Evolutionary conservation across 805 yeast genomes (phyloP).

Genomic region (Candida succiphila): DNA sequence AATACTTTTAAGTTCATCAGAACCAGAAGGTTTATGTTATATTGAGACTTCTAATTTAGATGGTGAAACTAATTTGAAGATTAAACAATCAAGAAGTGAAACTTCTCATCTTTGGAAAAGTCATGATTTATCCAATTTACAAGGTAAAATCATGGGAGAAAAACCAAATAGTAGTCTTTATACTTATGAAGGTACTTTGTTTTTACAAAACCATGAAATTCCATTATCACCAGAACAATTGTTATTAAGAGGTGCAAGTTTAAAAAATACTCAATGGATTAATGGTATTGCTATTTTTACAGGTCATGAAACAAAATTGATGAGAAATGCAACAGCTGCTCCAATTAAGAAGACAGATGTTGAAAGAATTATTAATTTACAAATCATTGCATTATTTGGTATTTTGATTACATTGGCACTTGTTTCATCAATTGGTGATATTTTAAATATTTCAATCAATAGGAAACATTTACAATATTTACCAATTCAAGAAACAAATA

Average conservation of each 20-base stretch:
- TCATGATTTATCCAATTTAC: constrained; percentile 38
- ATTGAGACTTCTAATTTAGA: constrained; percentile 96
- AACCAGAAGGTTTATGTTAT: constrained; percentile 96
- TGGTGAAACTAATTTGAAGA: constrained; percentile 95
- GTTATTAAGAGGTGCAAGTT: constrained; percentile 88
- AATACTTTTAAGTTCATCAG: constrained; percentile 78
- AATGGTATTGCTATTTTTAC: constrained; percentile 91
- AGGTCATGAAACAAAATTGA: constrained; percentile 95
- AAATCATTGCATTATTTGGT: constrained; percentile 79
- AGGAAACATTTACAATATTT: constrained; percentile 51
- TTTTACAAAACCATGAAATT: constrained; percentile 44
- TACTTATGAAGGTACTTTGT: constrained; percentile 86
- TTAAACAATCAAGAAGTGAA: constrained; percentile 78
- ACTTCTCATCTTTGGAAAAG: constrained; percentile 69
- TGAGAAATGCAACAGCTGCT: constrained; percentile 98
- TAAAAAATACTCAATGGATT: constrained; percentile 92
- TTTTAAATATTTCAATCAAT: constrained; percentile 53
- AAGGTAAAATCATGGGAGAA: constrained; percentile 68
- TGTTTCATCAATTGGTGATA: constrained; percentile 83
- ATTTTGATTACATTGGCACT: constrained; percentile 67
- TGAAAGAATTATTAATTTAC: constrained; percentile 88
- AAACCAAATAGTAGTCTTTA: constrained; percentile 90
- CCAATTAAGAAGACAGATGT: constrained; percentile 97
- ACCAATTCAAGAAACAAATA: constrained; percentile 56
- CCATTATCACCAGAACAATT: constrained; percentile 87